These are phyloP conservation scores for Fusarium azukiicola DNA, from an alignment of 2,329 filamentous ascomycete genomes.

Conservation along the genomic window DNA sequence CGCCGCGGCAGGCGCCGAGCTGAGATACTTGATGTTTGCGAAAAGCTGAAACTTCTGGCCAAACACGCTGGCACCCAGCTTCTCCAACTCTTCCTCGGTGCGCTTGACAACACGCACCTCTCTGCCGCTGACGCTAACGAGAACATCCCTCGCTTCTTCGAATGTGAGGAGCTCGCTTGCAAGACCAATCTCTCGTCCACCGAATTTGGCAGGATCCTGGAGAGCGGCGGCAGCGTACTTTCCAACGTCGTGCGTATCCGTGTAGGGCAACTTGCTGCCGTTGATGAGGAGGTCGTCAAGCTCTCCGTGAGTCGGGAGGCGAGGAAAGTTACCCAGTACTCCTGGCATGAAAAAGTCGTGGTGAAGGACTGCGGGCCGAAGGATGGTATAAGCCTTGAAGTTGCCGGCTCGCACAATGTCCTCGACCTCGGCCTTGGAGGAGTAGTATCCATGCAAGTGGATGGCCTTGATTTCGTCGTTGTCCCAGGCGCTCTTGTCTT, in stretches of 20 bases:
- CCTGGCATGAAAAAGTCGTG: constrained; percentile 17
- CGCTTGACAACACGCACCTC: constrained; percentile 50
- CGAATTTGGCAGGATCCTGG: constrained; percentile 44
- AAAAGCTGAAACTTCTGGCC: constrained; percentile 35
- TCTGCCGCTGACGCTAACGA: constrained; percentile 57
- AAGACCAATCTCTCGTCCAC: constrained; percentile 57
- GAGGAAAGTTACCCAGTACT: constrained; percentile 3
- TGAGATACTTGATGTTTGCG: constrained; percentile 33
- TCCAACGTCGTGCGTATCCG: constrained; percentile 2
- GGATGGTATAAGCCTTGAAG: constrained; percentile 59
- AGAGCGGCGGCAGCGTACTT: constrained; percentile 2
- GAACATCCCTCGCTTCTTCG: constrained; percentile 56
- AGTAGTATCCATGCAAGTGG: constrained; percentile 56
- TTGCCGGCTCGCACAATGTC: constrained; percentile 52
- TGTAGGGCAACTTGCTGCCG: background rate
- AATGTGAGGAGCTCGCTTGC: constrained; percentile 53
- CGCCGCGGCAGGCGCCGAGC: background rate
- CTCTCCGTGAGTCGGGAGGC: constrained; percentile 12
- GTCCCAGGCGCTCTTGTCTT: constrained; percentile 52
- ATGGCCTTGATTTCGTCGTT: constrained; percentile 36
- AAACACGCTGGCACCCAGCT: constrained; percentile 8
- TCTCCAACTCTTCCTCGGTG: constrained; percentile 29
- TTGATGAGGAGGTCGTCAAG: background rate
- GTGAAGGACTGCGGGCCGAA: constrained; percentile 53
- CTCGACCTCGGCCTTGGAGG: constrained; percentile 63